phyloP scores from a whole-genome alignment of 208 protist species.

The Phytomonas francai region DNA sequence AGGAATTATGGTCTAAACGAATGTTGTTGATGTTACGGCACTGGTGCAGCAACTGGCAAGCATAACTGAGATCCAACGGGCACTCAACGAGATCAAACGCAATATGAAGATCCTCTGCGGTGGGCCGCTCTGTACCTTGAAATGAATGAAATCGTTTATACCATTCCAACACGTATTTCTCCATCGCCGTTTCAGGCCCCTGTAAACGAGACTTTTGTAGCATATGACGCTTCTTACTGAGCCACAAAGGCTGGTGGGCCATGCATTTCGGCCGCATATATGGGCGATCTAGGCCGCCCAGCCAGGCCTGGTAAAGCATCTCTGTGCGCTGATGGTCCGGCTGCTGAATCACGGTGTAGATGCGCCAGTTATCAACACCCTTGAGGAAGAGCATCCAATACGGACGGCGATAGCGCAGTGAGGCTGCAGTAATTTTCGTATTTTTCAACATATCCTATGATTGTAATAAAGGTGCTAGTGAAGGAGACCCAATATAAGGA shows the following conservation, averaged over 20 bases:
- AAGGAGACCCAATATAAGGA: neutral
- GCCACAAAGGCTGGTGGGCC: conserved; percentile 84
- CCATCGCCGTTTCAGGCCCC: conserved; percentile 74
- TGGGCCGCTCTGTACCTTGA: conserved; percentile 71
- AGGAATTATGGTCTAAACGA: conserved; percentile 61
- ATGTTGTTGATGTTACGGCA: conserved; percentile 83
- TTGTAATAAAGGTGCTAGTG: neutral
- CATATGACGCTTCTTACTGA: conserved; percentile 84
- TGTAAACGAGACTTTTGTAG: conserved; percentile 76
- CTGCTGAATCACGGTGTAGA: conserved; percentile 89
- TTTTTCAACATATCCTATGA: neutral
- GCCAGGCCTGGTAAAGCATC: conserved; percentile 91
- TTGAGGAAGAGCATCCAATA: conserved; percentile 88
- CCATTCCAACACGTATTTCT: conserved; percentile 88
- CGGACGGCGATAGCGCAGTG: conserved; percentile 42
- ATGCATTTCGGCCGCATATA: conserved; percentile 88
- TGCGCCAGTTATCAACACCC: conserved; percentile 86
- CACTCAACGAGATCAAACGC: conserved; percentile 85
- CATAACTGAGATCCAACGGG: conserved; percentile 87
- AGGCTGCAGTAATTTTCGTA: conserved; percentile 13
- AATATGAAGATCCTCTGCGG: conserved; percentile 81
- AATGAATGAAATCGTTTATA: conserved; percentile 77
- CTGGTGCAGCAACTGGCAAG: conserved; percentile 77
- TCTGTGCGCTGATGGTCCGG: conserved; percentile 87
- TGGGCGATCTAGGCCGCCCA: conserved; percentile 83